These are phyloP conservation scores for Penicillium hesseltinei DNA, from an alignment of 2,329 filamentous ascomycete species.

Conservation along the genomic window DNA sequence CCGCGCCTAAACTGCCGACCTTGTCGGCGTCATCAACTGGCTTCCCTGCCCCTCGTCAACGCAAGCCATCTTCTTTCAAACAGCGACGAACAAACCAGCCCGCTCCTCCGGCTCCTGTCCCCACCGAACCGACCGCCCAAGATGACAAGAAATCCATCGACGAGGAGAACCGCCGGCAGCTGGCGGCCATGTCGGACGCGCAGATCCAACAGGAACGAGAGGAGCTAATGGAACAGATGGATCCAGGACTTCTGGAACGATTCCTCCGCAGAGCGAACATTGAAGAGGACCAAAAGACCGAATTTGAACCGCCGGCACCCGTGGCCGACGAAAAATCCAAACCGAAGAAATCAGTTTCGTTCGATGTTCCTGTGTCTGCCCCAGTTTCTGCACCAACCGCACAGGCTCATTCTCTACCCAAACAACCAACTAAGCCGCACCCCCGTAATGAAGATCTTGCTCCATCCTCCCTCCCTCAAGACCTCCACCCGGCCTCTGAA, in stretches of 20 bases:
- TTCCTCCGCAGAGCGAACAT: conserved; percentile 75
- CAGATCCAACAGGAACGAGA: conserved; percentile 78
- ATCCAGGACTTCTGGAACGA: conserved; percentile 71
- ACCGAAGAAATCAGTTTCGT: conserved; percentile 34
- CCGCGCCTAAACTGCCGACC: conserved; percentile 54
- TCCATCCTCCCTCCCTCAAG: conserved; percentile 35
- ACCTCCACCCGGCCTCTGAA: conserved; percentile 43
- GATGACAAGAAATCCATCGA: conserved; percentile 73
- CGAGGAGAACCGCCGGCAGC: conserved; percentile 70
- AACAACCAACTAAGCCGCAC: conserved; percentile 3
- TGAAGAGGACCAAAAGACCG: conserved; percentile 54
- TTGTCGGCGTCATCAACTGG: conserved; percentile 57
- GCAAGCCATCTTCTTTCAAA: conserved; percentile 76
- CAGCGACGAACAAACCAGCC: conserved; percentile 54
- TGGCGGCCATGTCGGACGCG: conserved; percentile 74
- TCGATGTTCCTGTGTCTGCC: conserved; percentile 18
- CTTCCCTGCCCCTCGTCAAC: conserved; percentile 86
- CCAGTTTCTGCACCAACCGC: conserved; percentile 7
- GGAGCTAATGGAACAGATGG: conserved; percentile 76
- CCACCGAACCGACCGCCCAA: conserved; percentile 12
- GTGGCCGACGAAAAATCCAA: conserved; percentile 10
- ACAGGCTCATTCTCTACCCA: conserved; percentile 7
- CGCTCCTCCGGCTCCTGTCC: conserved; percentile 12
- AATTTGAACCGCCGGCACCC: conserved; percentile 6
- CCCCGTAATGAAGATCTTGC: conserved; percentile 34